phyloP scores from a whole-genome alignment of 805 yeast species.

The Lipomyces orientalis region DNA sequence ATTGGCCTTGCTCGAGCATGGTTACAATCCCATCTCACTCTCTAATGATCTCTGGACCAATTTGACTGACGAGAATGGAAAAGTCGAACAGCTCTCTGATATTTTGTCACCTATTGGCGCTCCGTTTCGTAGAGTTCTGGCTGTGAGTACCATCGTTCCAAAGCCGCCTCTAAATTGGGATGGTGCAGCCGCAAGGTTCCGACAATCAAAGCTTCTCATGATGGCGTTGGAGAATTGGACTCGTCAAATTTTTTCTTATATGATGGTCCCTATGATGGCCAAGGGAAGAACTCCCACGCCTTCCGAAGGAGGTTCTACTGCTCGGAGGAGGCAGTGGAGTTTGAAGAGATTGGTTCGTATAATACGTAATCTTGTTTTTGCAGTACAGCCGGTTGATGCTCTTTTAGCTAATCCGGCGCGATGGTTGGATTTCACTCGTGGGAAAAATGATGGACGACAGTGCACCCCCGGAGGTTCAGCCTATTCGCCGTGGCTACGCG shows the following conservation, averaged over 20 bases:
- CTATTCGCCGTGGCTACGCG: slow-evolving; percentile 9
- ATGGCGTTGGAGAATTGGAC: slow-evolving; percentile 8
- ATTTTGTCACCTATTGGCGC: slow-evolving; percentile 4
- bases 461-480: slow-evolving; percentile 7
- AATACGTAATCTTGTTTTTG: neutral
- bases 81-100: slow-evolving; percentile 2
- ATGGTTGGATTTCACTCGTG: slow-evolving; percentile 9
- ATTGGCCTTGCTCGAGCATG: slow-evolving; percentile 9
- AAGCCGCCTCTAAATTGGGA: slow-evolving; percentile 9
- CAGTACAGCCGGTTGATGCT: slow-evolving; percentile 1
- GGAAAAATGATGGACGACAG: slow-evolving; percentile 9
- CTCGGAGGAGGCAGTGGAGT: slow-evolving; percentile 3
- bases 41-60: slow-evolving; percentile 6
- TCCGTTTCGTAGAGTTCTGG: slow-evolving; percentile 7
- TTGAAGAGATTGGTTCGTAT: slow-evolving; percentile 6
- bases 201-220: slow-evolving; percentile 8
- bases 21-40: slow-evolving; percentile 5
- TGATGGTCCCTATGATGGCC: slow-evolving; percentile 8
- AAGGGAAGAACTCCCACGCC: slow-evolving; percentile 8
- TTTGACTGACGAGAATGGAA: neutral
- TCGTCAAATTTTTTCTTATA: neutral
- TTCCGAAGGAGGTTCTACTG: slow-evolving; percentile 7
- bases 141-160: slow-evolving; percentile 2
- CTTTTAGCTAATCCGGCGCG: slow-evolving; percentile 6
- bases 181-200: slow-evolving; percentile 2